phyloP scores from a whole-genome alignment of 2,329 filamentous ascomycete species.

The Exophiala dermatitidis region DNA sequence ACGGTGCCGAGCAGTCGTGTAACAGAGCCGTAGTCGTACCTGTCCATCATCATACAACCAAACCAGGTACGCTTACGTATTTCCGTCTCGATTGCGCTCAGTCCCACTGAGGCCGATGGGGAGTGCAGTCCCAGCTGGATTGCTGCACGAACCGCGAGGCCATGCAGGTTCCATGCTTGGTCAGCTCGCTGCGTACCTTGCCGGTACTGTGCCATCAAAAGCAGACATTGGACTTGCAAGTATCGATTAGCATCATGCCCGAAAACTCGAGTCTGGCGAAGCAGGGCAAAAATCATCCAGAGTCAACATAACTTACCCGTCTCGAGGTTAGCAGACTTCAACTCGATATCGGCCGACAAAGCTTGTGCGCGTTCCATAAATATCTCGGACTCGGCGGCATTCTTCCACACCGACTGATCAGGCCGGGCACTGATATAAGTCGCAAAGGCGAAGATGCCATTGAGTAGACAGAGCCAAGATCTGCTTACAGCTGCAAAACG shows the following conservation, averaged over 20 bases:
- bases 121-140: conserved; percentile 19
- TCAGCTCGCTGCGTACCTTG: conserved; percentile 21
- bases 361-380: conserved; percentile 21
- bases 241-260: neutral
- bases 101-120: conserved; percentile 6
- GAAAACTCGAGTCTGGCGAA: too few species aligned
- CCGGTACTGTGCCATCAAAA: conserved; percentile 21
- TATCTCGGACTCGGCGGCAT: conserved; percentile 19
- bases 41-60: conserved; percentile 19
- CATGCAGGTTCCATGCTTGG: conserved; percentile 21
- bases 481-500: conserved; percentile 25
- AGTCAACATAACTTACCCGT: conserved; percentile 8
- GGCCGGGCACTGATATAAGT: conserved; percentile 22
- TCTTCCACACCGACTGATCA: conserved; percentile 17
- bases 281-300: too few species aligned
- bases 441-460: conserved; percentile 31
- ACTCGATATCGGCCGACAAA: conserved; percentile 16
- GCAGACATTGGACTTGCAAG: conserved; percentile 14
- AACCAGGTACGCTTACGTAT: conserved; percentile 20
- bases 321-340: conserved; percentile 20
- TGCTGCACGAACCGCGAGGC: conserved; percentile 18
- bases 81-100: conserved; percentile 13
- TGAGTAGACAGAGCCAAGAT: conserved; percentile 32
- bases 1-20: too few species aligned
- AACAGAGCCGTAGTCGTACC: conserved; percentile 3